Evolutionary conservation across 495 filamentous ascomycete genomes (phyloP), one percentile per base, ranked within the genome.

Genomic region (Penicillium canariense): DNA sequence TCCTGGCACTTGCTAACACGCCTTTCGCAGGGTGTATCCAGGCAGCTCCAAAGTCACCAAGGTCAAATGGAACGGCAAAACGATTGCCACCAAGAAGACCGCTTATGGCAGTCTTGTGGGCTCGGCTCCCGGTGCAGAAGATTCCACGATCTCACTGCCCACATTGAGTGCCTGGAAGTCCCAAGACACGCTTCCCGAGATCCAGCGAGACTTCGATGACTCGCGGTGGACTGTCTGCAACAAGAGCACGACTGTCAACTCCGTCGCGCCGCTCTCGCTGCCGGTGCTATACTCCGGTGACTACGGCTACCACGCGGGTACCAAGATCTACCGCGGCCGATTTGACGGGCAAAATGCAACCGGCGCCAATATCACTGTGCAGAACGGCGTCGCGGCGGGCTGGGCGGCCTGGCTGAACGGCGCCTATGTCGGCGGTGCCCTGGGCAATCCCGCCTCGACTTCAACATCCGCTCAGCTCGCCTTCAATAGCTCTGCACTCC

Each of bases 221-320:
- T 80, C 77, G 12, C 56, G 62, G 11, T 91, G 88, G 88, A 78
- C 76, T 0, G 34, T 55, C 9, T 86, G 85, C 30, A 70, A 83
- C 61, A 75, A 81, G 17, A 74, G 64, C 2, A 77, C 64, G 9
- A 80, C 83, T 0, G 79, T 81, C 50, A 88, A 88, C 62, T 69
- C 82, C 1, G 67, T 73, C 1, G 82, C 82, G 0, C 83, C 84
- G 1, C 75, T 74, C 3, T 81, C 79, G 2, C 77, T 89, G 3
- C 70, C 71, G 0, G 62, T 68, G 0, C 68, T 74, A 2, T 89
- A 85, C 59, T 75, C 77, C 0, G 79, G 77, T 28, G 88, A 91
- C 63, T 90, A 92, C 57, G 86, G 87, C n/a, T 91, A 81, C 63
- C 77, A 88, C 50, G 75, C 79, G 0, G 88, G 87, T 9, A 76